These are phyloP conservation scores for Lichenothelia convexa DNA, from an alignment of 495 filamentous ascomycete species.

Conservation along the genomic window DNA sequence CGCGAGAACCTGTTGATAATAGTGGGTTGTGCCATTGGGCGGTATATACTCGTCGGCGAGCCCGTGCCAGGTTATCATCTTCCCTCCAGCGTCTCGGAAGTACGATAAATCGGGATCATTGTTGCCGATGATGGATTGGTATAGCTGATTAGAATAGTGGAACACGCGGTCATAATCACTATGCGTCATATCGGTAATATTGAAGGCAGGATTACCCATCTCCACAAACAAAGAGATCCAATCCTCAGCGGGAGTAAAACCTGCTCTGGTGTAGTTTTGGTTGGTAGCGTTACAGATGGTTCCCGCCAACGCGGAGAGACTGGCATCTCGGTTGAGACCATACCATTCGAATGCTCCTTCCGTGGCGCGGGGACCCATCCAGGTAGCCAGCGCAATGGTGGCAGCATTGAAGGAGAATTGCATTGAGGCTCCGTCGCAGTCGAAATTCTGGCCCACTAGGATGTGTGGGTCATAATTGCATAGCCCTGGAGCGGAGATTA, in stretches of 20 bases:
- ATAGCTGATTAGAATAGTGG: conserved; percentile 14
- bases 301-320: conserved; percentile 1
- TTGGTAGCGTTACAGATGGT: conserved; percentile 1
- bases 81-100: conserved; percentile 23
- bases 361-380: conserved; percentile 9
- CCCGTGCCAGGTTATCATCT: conserved; percentile 30
- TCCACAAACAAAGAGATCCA: conserved; percentile 10
- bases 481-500: conserved; percentile 19
- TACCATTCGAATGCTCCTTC: conserved; percentile 7
- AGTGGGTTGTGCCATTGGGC: conserved; percentile 9
- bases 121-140: conserved; percentile 18
- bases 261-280: conserved; percentile 1
- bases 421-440: conserved; percentile 7
- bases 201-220: conserved; percentile 9
- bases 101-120: conserved; percentile 24
- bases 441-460: conserved; percentile 16
- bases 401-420: conserved; percentile 9
- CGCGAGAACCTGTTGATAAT: conserved; percentile 12
- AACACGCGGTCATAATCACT: conserved; percentile 13
- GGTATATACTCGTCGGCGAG: conserved; percentile 13
- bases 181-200: conserved; percentile 7
- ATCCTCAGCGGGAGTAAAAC: conserved; percentile 5
- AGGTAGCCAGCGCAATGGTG: conserved; percentile 9
- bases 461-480: conserved; percentile 22
- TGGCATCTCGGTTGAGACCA: conserved; percentile 9